Conservation (phyloP, 2,329 filamentous ascomycete species). For the Aspergillus amoenus region DNA sequence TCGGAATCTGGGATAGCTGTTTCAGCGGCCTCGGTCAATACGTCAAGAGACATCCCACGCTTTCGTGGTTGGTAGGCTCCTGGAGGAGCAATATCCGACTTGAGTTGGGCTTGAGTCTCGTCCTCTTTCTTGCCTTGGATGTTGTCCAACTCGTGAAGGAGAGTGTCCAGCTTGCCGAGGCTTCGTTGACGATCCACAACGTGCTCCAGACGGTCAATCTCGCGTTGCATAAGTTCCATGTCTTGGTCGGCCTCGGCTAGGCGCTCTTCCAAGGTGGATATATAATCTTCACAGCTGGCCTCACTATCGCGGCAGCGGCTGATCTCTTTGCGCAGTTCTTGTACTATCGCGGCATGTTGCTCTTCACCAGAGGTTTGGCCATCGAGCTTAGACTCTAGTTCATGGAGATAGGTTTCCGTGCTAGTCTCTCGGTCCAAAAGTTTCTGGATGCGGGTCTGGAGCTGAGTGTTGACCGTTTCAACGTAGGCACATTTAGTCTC, state of each 20-base stretch:
- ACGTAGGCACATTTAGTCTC: constrained; percentile 92
- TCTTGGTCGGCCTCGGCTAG: constrained; percentile 96
- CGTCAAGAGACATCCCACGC: constrained; percentile 40
- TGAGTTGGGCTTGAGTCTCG: constrained; percentile 16
- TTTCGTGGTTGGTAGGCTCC: constrained; percentile 27
- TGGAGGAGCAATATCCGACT: constrained; percentile 16
- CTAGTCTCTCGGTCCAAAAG: constrained; percentile 85
- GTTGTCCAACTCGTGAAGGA: constrained; percentile 81
- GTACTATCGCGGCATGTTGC: constrained; percentile 80
- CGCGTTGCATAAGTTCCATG: constrained; percentile 92
- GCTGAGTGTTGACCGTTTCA: constrained; percentile 86
- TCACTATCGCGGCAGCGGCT: constrained; percentile 86
- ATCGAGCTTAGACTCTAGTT: constrained; percentile 86
- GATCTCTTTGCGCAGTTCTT: constrained; percentile 89
- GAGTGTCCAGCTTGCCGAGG: constrained; percentile 87
- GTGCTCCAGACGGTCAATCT: constrained; percentile 90
- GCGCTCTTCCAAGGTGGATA: constrained; percentile 91
- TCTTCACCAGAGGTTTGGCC: constrained; percentile 89
- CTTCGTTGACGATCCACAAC: constrained; percentile 94
- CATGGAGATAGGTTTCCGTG: constrained; percentile 89
- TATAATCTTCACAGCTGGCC: constrained; percentile 89
- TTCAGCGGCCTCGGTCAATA: constrained; percentile 45
- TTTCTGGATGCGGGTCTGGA: constrained; percentile 89
- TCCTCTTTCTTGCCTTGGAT: constrained; percentile 53
- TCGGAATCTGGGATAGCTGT: constrained; percentile 48